Base-by-base conservation (phyloP, 345 rosid genomes). In the Pistacia integerrima region DNA sequence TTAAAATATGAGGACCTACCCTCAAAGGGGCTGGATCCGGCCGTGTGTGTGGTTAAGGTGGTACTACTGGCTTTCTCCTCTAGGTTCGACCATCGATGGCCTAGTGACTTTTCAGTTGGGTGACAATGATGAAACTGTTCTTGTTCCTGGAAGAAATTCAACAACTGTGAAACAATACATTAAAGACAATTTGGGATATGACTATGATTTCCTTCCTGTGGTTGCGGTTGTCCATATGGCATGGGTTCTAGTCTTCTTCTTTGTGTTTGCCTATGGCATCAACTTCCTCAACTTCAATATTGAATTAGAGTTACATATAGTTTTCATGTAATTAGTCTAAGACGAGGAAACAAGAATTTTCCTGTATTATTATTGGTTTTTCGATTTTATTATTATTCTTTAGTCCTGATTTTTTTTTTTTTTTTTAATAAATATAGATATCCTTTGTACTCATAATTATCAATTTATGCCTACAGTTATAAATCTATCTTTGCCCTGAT, bases 1-100 rank as follows among this genome's bases (percentile, higher is more conserved):
- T n/a, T n/a, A n/a, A n/a, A n/a, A n/a, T n/a, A n/a, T n/a, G n/a
- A n/a, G n/a, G n/a, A n/a, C n/a, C n/a, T n/a, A n/a, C n/a, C n/a
- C n/a, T n/a, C n/a, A n/a, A n/a, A n/a, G n/a, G n/a, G n/a, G n/a
- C n/a, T n/a, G n/a, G n/a, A n/a, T n/a, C n/a, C n/a, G n/a, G n/a
- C n/a, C n/a, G n/a, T n/a, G n/a, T n/a, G 71, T 85, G 48, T 92
- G 98, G 98, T 94, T 94, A 96, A 90, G 94, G 74, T 94, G 98
- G 98, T 94, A 92, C 74, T 94, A 93, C 73, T 92, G 95, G 96
- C 86, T 82, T 22, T 80, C 88, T 10, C 98, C 98, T 0, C 93
- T 92, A 61, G 84, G 95, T 8, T 94, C 97, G 98, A 94, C 95
- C 59, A 41, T 92, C 46, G 83, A 91, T 7, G 97, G 98, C 3